phyloP scores from a whole-genome alignment of 306 rosid genomes.

The Quercus alba region DNA sequence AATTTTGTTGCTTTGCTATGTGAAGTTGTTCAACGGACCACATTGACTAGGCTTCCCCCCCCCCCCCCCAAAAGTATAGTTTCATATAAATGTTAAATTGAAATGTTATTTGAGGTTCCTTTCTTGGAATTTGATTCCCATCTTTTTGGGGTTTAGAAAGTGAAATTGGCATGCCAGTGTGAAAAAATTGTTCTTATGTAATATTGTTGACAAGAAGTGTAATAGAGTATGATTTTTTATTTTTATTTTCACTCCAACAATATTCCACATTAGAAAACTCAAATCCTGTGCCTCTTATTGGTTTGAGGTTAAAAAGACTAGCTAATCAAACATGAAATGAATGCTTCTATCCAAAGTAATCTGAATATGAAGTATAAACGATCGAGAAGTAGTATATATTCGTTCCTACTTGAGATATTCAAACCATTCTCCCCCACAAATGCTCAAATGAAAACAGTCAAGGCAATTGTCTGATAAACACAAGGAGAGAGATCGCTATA shows the following conservation, averaged over 20 bases:
- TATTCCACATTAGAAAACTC: background rate
- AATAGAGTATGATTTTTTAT: background rate
- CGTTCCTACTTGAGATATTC: too few relatives aligned
- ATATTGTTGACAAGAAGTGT: background rate
- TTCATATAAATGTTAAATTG: background rate
- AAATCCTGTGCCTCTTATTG: background rate
- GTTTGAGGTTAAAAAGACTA: background rate
- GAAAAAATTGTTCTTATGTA: slow-evolving; percentile 1
- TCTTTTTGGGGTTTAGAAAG: background rate
- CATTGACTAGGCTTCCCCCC: background rate
- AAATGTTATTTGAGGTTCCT: background rate
- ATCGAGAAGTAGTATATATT: too few relatives aligned
- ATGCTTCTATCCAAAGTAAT: background rate
- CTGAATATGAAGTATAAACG: too few relatives aligned
- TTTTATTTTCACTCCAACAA: background rate
- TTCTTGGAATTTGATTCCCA: background rate
- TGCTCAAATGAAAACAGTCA: too few relatives aligned
- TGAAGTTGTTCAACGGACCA: background rate
- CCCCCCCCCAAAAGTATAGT: background rate
- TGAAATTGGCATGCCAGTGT: background rate
- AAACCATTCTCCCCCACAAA: too few relatives aligned
- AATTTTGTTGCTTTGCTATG: background rate
- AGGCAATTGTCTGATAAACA: too few relatives aligned
- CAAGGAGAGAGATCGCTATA: too few relatives aligned
- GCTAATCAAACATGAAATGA: background rate